Percentiles rank a stretch among this genome's conserved stretches.
Conservation (phyloP, 495 filamentous ascomycete genomes). For the Neurospora intermedia region DNA sequence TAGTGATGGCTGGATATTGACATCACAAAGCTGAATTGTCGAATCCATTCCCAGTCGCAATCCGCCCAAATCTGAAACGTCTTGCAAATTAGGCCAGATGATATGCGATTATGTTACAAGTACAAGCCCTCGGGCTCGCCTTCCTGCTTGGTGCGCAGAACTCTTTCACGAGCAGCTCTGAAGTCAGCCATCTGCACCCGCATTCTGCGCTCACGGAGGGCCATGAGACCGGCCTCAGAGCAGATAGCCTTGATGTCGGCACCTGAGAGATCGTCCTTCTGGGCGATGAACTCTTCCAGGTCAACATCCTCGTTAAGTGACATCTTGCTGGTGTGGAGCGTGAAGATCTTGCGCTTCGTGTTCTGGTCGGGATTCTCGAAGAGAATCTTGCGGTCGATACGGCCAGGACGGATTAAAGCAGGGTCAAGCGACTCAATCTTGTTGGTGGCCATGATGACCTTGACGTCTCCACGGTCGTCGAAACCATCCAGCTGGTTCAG, state of each 20-base stretch:
- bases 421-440: constrained; percentile 98
- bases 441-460: constrained; percentile 99
- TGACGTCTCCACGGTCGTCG: constrained; percentile 97
- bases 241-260: constrained; percentile 99
- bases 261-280: constrained; percentile 96
- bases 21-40: background rate
- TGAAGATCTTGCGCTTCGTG: constrained; percentile 99
- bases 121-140: constrained; percentile 97
- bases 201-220: constrained; percentile 91
- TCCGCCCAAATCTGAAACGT: background rate
- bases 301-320: constrained; percentile 90
- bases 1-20: background rate
- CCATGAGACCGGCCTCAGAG: constrained; percentile 92
- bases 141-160: constrained; percentile 98
- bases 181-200: constrained; percentile 99
- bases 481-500: constrained; percentile 98
- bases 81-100: background rate
- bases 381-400: constrained; percentile 98
- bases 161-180: constrained; percentile 79
- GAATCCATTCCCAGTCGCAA: background rate
- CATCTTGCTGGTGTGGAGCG: constrained; percentile 99
- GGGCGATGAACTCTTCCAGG: constrained; percentile 94
- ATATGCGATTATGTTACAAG: constrained; percentile 51
- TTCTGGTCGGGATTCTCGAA: constrained; percentile 99
- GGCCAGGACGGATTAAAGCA: constrained; percentile 89